A percentile compares a stretch with the other conserved stretches of the same genome.
phyloP scores from a whole-genome alignment of 345 rosid genomes.

The Conringia planisiliqua region DNA sequence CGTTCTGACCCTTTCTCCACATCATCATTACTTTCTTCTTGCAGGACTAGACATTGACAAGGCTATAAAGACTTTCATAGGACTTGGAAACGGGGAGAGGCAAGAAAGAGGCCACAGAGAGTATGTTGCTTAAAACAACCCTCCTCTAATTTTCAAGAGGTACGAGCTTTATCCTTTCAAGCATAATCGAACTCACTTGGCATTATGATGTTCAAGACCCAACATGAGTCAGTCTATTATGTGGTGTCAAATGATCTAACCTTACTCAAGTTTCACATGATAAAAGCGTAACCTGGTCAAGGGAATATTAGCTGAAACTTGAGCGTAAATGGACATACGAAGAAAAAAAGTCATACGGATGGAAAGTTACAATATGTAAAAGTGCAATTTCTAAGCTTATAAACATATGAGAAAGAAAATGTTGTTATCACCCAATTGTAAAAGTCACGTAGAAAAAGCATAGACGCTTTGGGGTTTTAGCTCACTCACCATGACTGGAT shows the following conservation, averaged over 20 bases:
- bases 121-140: neutral
- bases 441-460: neutral
- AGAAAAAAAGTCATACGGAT: neutral
- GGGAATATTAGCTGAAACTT: neutral
- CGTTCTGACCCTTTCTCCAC: neutral
- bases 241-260: neutral
- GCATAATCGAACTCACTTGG: neutral
- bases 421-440: neutral
- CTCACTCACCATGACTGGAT: constrained; percentile 78
- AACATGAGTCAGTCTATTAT: neutral
- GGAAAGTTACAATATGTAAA: neutral
- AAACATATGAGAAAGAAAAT: neutral
- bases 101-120: constrained; percentile 5
- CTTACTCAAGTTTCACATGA: constrained; percentile 3
- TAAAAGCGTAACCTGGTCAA: constrained; percentile 1
- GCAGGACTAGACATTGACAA: constrained; percentile 4
- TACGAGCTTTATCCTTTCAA: constrained; percentile 6
- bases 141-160: neutral
- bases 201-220: constrained; percentile 3
- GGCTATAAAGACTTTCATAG: constrained; percentile 5
- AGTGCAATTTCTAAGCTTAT: neutral
- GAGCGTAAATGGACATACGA: neutral
- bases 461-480: constrained; percentile 12
- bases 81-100: neutral
- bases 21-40: neutral